phyloP scores from a whole-genome alignment of 2,329 filamentous ascomycete genomes.

The Camillea tinctor region DNA sequence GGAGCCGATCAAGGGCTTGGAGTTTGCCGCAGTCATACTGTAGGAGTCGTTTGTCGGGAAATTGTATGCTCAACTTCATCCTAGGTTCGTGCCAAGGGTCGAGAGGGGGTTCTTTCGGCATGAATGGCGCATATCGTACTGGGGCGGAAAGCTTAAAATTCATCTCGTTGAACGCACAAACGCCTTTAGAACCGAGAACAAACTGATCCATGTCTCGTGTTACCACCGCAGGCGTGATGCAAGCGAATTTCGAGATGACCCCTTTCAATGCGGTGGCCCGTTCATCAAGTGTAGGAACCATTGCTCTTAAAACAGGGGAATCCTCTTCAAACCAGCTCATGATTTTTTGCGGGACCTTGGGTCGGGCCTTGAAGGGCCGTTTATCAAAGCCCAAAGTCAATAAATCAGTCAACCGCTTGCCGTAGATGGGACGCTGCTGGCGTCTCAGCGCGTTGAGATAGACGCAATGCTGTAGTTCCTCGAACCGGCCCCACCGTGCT shows the following conservation, averaged over 20 bases:
- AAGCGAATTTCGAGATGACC: conserved; percentile 83
- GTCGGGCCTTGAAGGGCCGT: conserved; percentile 58
- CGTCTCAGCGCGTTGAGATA: conserved; percentile 80
- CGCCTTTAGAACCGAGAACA: conserved; percentile 60
- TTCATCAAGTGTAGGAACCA: conserved; percentile 73
- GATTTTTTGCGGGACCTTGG: conserved; percentile 59
- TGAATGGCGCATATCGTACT: conserved; percentile 54
- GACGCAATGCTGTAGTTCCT: conserved; percentile 77
- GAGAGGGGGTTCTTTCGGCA: conserved; percentile 53
- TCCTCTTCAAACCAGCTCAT: conserved; percentile 75
- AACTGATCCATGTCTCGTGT: conserved; percentile 73
- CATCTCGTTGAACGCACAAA: conserved; percentile 55
- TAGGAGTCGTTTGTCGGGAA: conserved; percentile 91
- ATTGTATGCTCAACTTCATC: conserved; percentile 90
- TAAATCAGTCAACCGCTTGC: conserved; percentile 72
- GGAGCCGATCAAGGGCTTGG: conserved; percentile 80
- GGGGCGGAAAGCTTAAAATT: conserved; percentile 58
- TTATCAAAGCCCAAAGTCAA: conserved; percentile 63
- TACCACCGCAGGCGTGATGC: conserved; percentile 85
- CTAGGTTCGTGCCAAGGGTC: conserved; percentile 94
- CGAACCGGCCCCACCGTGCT: conserved; percentile 66
- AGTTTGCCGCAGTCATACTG: conserved; percentile 98
- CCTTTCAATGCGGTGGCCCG: conserved; percentile 71
- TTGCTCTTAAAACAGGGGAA: conserved; percentile 59
- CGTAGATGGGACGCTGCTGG: conserved; percentile 78